Base-by-base conservation (phyloP, 2,329 filamentous ascomycete species). In the Stylonectria norvegica region DNA sequence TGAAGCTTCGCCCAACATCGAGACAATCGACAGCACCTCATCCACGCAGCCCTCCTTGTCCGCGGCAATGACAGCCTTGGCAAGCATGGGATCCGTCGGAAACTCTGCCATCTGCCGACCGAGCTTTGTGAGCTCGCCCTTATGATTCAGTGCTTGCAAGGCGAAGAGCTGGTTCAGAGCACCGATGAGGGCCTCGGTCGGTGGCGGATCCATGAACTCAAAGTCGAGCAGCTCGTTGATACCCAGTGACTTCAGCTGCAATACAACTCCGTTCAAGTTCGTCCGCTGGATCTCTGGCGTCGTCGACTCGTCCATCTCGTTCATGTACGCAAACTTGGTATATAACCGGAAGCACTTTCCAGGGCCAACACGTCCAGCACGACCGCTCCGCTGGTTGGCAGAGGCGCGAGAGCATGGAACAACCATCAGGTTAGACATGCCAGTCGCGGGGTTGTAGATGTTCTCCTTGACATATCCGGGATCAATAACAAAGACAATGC, bases 61-160 rank as follows among this genome's bases (percentile, higher is more conserved):
- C 0, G 91, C 88, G 0, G 89, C 88, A 3, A 98, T 78, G 14
- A 98, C 85, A 0, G 88, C 81, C 63, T 93, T 94, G 39, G 89
- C 86, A 4, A 96, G 77, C 84, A 93, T 93, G 0, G 89, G 89
- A 42, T 96, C 89, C 0, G 88, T 89, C 0, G 91, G 91, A 56
- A 97, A 93, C 64, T 97, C 91, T 12, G 89, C 87, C 87, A 97
- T 95, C 60, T 95, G 87, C 1, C 93, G 80, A 1, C 93, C 93
- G 11, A 95, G 71, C 58, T 93, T 93, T 16, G 93, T 97, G 30
- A 98, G 71, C 48, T 90, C 85, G 42, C 91, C 93, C 52, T 83
- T 83, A 62, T 91, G 85, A 58, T 95, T 95, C 34, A 98, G 72
- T 0, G 88, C 89, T 19, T 93, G 89, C 0, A 97, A 74, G 0